Percentiles rank a stretch among this genome's conserved stretches.
Conservation (phyloP, 306 rosid genomes). For the Lathyrus aphaca region DNA sequence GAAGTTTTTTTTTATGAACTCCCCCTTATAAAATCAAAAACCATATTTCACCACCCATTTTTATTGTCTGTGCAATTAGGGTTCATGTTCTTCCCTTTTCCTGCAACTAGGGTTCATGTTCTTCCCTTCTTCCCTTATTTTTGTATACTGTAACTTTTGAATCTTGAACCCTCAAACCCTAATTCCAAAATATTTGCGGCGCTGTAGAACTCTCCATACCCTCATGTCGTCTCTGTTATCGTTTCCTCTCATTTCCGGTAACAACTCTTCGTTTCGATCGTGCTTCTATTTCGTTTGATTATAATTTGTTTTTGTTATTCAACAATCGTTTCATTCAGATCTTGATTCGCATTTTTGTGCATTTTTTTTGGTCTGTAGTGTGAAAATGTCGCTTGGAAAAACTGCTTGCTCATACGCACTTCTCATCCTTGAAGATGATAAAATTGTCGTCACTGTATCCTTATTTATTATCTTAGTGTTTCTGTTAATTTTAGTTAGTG, state of each 20-base stretch:
- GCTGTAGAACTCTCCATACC: neutral
- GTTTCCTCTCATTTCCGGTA: constrained; percentile 2
- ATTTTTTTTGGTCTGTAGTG: constrained; percentile 28
- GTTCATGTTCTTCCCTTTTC: too few species aligned
- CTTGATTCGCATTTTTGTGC: neutral
- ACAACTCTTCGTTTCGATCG: neutral
- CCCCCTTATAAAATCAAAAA: too few species aligned
- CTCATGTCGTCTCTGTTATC: constrained; percentile 3
- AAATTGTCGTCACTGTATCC: constrained; percentile 66
- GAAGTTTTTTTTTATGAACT: too few species aligned
- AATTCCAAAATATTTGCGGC: constrained; percentile 4
- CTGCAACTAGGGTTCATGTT: too few species aligned
- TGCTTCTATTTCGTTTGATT: neutral
- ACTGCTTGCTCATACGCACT: constrained; percentile 69
- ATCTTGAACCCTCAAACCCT: constrained; percentile 47
- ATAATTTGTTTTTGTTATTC: neutral
- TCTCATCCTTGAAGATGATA: constrained; percentile 67
- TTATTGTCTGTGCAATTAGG: too few species aligned
- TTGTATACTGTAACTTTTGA: too few species aligned
- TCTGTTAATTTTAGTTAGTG: too few species aligned
- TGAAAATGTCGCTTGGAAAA: constrained; percentile 58
- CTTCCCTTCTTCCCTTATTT: too few species aligned
- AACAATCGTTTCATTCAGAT: neutral
- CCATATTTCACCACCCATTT: too few species aligned
- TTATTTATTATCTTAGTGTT: constrained; percentile 6